Conservation (phyloP, 306 rosid species). For the Neltuma alba region DNA sequence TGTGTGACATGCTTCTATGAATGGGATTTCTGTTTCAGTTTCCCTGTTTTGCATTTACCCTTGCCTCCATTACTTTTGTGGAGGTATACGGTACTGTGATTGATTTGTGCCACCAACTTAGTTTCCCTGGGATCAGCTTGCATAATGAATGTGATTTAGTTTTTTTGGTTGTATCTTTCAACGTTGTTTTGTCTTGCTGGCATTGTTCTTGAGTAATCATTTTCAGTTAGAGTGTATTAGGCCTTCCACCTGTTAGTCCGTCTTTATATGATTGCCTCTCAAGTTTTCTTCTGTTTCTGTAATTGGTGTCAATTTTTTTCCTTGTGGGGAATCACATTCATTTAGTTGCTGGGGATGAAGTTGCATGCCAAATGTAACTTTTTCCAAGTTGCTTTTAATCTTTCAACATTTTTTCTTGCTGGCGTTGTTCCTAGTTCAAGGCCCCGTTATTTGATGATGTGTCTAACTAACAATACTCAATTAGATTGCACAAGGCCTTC, state of each 20-base stretch:
- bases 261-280: background rate
- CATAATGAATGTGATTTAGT: background rate
- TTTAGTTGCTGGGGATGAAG: background rate
- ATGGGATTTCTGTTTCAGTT: constrained; percentile 25
- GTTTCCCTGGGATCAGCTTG: background rate
- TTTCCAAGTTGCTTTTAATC: background rate
- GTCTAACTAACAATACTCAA: background rate
- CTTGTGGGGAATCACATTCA: background rate
- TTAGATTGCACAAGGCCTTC: background rate
- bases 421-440: background rate
- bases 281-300: background rate
- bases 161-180: background rate
- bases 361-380: background rate
- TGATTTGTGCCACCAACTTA: background rate
- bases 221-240: background rate
- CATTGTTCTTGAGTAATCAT: background rate
- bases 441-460: background rate
- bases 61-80: background rate
- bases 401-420: background rate
- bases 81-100: background rate
- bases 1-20: background rate
- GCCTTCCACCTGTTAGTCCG: background rate
- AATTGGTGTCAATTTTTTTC: background rate
- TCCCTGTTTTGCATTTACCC: constrained; percentile 13
- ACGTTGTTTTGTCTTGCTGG: background rate